Percentiles rank a stretch among this genome's conserved stretches.
These are phyloP conservation scores for Trypanosomatidae sp. DNA, from an alignment of 208 protist species.

Conservation along the genomic window DNA sequence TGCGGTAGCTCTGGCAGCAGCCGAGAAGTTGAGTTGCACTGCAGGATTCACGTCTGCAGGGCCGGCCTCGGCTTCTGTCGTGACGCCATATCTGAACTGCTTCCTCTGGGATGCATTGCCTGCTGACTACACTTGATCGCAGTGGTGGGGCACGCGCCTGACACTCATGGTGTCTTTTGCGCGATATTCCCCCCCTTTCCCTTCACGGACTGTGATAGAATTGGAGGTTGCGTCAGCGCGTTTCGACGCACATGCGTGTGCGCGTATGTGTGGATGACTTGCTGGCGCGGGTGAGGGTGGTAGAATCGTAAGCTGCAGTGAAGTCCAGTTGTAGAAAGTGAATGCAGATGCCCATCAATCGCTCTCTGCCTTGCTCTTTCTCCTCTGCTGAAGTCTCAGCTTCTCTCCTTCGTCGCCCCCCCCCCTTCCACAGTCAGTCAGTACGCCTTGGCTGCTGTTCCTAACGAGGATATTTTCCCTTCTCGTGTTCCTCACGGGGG, in stretches of 20 bases:
- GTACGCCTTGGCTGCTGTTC: neutral
- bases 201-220: neutral
- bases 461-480: neutral
- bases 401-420: no score
- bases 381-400: no score
- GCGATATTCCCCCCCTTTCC: neutral
- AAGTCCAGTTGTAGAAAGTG: neutral
- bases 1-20: neutral
- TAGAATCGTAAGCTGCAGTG: neutral
- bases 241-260: neutral
- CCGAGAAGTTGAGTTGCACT: neutral
- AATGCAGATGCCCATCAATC: neutral
- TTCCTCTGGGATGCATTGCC: slow-evolving; percentile 6
- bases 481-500: neutral
- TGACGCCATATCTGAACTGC: slow-evolving; percentile 2
- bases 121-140: neutral
- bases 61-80: neutral
- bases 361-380: neutral
- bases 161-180: neutral
- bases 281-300: neutral
- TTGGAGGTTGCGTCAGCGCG: neutral
- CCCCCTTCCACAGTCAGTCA: neutral
- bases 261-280: neutral
- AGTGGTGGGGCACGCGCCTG: neutral
- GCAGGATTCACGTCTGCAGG: neutral